Evolutionary conservation across 148 eudicot genomes (phyloP).

Genomic region (Spergularia marina): DNA sequence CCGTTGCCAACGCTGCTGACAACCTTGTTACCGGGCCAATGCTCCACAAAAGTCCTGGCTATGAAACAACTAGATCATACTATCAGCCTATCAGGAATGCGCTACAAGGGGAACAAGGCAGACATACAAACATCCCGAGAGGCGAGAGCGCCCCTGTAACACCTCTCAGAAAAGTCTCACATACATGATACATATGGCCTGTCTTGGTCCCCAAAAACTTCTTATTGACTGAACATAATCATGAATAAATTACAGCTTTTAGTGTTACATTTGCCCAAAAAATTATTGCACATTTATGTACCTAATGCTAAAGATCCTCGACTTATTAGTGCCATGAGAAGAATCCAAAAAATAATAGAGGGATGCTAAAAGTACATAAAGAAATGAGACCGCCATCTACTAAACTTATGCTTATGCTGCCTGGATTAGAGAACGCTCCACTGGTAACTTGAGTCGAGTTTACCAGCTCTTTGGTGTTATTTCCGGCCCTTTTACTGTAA

Average conservation of each 20-base stretch:
- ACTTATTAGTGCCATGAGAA: slow-evolving; percentile 21
- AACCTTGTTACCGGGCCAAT: no score
- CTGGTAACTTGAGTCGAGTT: slow-evolving; percentile 50
- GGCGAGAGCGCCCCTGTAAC: background rate
- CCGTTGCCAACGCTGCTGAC: no score
- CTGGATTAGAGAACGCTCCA: slow-evolving; percentile 32
- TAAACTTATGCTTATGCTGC: slow-evolving; percentile 20
- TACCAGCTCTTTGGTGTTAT: slow-evolving; percentile 44
- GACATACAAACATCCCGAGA: background rate
- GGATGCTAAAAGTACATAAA: slow-evolving; percentile 30
- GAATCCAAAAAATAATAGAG: slow-evolving; percentile 34
- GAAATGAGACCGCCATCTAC: slow-evolving; percentile 18
- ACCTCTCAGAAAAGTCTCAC: background rate
- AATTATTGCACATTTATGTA: slow-evolving; percentile 20
- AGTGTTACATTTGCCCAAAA: slow-evolving; percentile 29
- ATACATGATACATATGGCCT: background rate
- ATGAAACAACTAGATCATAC: no score
- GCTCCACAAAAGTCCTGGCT: no score
- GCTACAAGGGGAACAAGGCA: no score
- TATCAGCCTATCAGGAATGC: no score
- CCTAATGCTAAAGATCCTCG: background rate
- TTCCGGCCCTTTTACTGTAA: slow-evolving; percentile 58
- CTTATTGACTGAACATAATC: slow-evolving; percentile 8
- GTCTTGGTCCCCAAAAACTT: background rate
- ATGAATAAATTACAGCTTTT: slow-evolving; percentile 20